Evolutionary conservation across 2,329 filamentous ascomycete species (phyloP).

Genomic region (Onygenales sp.): DNA sequence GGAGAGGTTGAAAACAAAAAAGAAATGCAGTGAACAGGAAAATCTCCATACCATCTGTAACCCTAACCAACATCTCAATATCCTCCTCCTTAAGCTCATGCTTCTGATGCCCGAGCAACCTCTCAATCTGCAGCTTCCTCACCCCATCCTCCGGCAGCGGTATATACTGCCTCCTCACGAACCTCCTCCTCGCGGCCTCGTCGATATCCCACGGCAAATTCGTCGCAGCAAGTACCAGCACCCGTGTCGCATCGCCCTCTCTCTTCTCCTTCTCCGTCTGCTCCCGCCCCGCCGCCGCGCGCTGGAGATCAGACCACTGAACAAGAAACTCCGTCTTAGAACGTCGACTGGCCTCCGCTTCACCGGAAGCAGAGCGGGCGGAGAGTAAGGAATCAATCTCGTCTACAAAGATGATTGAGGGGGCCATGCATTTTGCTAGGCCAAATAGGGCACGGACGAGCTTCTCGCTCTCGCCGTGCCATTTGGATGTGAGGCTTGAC

Average conservation of each 20-base stretch:
- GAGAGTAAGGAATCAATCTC: constrained; percentile 94
- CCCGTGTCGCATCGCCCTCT: constrained; percentile 71
- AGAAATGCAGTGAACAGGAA: neutral
- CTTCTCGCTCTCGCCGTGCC: constrained; percentile 92
- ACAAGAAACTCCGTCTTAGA: constrained; percentile 98
- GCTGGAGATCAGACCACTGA: constrained; percentile 89
- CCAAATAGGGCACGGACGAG: constrained; percentile 85
- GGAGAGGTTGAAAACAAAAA: neutral
- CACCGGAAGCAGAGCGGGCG: constrained; percentile 63
- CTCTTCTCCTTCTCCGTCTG: constrained; percentile 53
- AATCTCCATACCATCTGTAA: constrained; percentile 65
- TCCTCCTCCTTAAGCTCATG: constrained; percentile 65
- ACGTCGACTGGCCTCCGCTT: constrained; percentile 84
- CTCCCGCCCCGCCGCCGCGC: constrained; percentile 80
- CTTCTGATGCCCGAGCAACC: constrained; percentile 76
- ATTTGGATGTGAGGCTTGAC: constrained; percentile 90
- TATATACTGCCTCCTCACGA: constrained; percentile 92
- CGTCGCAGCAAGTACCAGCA: constrained; percentile 87
- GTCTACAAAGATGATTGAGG: constrained; percentile 96
- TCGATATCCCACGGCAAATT: constrained; percentile 98
- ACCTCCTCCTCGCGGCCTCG: constrained; percentile 80
- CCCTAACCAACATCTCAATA: constrained; percentile 60
- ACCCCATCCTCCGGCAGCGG: constrained; percentile 81
- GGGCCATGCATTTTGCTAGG: constrained; percentile 78
- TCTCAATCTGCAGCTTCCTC: constrained; percentile 67